Base-by-base conservation (phyloP, 139 green algal genomes). In the Desmodesmus armatus region DNA sequence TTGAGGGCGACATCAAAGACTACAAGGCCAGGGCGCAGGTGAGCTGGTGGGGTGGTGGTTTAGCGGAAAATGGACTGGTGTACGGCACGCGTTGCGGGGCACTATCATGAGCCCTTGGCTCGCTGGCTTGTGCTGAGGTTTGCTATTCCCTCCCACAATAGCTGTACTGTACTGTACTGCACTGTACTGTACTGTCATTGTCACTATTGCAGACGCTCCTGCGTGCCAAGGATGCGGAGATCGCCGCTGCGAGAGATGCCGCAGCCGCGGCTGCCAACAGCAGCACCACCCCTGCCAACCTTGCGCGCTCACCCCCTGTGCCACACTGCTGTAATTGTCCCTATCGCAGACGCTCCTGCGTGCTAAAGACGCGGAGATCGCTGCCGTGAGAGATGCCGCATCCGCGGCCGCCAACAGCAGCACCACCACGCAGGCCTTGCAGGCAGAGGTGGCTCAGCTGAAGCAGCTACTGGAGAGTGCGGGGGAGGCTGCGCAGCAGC, bases 1-100 rank as follows among this genome's bases (percentile, higher is more conserved):
- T 88, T 31, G 90, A 93, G 43, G 53, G 86, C n/a, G 90, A 93
- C 58, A 76, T 93, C 41, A 70, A 49, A 49, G 88, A 91, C 67
- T 93, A 93, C 87, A 90, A 87, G 41, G 78, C 73, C 0, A 47
- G 89, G 33, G 89, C 89, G 31, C 87, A 91, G 89, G 89, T 91
- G 73, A 70, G 13, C 39, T 31, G 41, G n/a, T n/a, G n/a, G n/a
- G n/a, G 15, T 43, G 23, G 62, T 23, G 58, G 5, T 15, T 23
- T 7, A 67, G 31, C 9, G 25, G 31, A 29, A 5, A 13, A 67
- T 13, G 62, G n/a, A 6, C 3, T 9, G 15, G 62, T 23, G n/a
- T 63, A 15, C 53, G 25, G 53, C 53, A 7, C 19, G 53, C 53
- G 9, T 23, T 63, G 53, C 53, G 25, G 53, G 5, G 6, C n/a